Evolutionary conservation across 164 flowering plant species (phyloP), one percentile per base, ranked within the genome.

Genomic region (Magnolia officinalis): DNA sequence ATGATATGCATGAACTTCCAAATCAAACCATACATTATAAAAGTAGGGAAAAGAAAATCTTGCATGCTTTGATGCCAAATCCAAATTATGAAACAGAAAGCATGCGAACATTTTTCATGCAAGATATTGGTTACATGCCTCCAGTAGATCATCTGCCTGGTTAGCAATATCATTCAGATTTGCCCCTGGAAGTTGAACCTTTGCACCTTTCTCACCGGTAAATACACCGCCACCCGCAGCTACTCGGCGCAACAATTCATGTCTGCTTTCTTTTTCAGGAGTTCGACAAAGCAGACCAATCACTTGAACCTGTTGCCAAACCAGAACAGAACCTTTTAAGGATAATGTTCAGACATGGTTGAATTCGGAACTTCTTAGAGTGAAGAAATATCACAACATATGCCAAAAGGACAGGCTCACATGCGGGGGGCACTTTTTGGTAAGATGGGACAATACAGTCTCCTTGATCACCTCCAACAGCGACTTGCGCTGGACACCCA

Each of bases 71-170:
- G 29, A 67, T 74, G 26, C n/a, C 49, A 21, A 24, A 61, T 73
- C 37, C 64, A 51, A 64, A 73, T 61, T 21, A 51, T n/a, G 9
- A 19, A 52, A 72, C 26, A 49, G 9, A 31, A 61, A 73, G 49
- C 61, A 71, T 45, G 37, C 67, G 4, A 74, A 65, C 49, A 20
- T 13, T 50, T 26, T 71, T 55, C 50, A 11, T 45, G 10, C 14
- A 67, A 73, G 26, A 72, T 64, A 37, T 26, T 20, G 16, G 18
- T 63, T 70, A 66, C 10, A 52, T 80, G 93, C 99, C 97, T 96
- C 99, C 4, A 93, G 81, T 74, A 96, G 75, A 79, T 96, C 99
- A 91, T 96, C 99, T 69, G 99, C 99, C 85, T 92, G 99, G 85
- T 93, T 92, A 26, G 98, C 95, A 79, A 96, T 92, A 67, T 95